Conservation (phyloP, 768 basidiomycete species). For the Basidioascus undulatus region DNA sequence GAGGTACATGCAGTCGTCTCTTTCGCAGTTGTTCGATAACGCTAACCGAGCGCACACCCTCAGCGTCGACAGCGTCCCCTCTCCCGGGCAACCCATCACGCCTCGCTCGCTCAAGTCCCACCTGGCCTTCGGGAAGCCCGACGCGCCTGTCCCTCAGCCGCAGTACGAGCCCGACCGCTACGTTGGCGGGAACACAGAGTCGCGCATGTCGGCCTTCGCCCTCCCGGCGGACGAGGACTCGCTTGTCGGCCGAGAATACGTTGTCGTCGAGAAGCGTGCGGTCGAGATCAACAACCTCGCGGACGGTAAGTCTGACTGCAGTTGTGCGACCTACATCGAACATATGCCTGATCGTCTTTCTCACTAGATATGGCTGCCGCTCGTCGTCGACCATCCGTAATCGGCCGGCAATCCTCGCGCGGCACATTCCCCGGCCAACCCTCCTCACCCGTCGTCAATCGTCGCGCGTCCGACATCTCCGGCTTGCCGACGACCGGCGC, state of each 20-base stretch:
- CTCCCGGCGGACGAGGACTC: slow-evolving; percentile 31
- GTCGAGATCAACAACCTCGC: slow-evolving; percentile 80
- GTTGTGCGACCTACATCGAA: background rate
- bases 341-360: slow-evolving; percentile 8
- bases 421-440: slow-evolving; percentile 26
- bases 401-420: slow-evolving; percentile 30
- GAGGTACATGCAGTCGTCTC: too few relatives aligned
- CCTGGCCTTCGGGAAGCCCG: too few relatives aligned
- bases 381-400: slow-evolving; percentile 30
- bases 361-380: slow-evolving; percentile 33
- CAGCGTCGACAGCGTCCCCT: too few relatives aligned
- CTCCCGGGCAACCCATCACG: too few relatives aligned
- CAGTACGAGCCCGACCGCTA: too few relatives aligned
- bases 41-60: too few relatives aligned
- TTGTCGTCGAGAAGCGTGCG: slow-evolving; percentile 72
- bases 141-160: too few relatives aligned
- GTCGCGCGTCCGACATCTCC: slow-evolving; percentile 11
- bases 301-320: slow-evolving; percentile 45
- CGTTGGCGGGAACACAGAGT: too few relatives aligned
- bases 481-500: background rate
- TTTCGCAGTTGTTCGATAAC: too few relatives aligned
- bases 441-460: slow-evolving; percentile 20
- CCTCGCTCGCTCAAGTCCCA: too few relatives aligned
- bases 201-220: too few relatives aligned
- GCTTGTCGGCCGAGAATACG: slow-evolving; percentile 40